A percentile compares a stretch with the other conserved stretches of the same genome.
phyloP scores from a whole-genome alignment of 805 yeast genomes.

The Diddensiella transvaalensis region DNA sequence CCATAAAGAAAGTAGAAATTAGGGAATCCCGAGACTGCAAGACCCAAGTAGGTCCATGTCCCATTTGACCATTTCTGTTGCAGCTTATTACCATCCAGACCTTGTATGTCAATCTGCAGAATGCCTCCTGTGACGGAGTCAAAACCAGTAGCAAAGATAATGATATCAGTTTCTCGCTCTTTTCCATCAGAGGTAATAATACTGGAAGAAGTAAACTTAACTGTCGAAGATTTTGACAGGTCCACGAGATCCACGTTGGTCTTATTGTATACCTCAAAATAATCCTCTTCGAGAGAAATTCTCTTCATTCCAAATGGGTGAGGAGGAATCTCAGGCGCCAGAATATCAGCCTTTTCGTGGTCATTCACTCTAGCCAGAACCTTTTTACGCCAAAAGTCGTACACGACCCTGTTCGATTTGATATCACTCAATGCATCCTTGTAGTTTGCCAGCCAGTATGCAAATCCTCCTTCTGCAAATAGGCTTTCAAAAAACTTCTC shows the following conservation, averaged over 20 bases:
- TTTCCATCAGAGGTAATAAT: not conserved
- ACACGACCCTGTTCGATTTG: conserved; percentile 23
- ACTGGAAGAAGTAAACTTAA: conserved; percentile 17
- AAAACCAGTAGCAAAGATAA: conserved; percentile 4
- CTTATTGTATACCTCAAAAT: conserved; percentile 28
- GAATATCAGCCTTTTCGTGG: conserved; percentile 20
- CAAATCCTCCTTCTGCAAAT: conserved; percentile 30
- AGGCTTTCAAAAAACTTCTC: conserved; percentile 24
- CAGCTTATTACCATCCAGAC: conserved; percentile 7
- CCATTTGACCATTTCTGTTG: conserved; percentile 27
- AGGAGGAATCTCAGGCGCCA: conserved; percentile 28
- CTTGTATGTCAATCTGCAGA: not conserved
- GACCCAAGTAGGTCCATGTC: conserved; percentile 28
- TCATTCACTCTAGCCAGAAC: conserved; percentile 24
- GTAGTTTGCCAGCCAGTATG: conserved; percentile 29
- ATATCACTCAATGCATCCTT: conserved; percentile 22
- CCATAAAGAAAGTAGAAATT: conserved; percentile 34
- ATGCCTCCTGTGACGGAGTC: conserved; percentile 2
- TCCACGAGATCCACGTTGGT: conserved; percentile 30
- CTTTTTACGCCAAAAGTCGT: conserved; percentile 26
- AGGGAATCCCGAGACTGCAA: conserved; percentile 28
- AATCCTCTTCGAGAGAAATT: conserved; percentile 25
- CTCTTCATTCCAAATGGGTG: conserved; percentile 30
- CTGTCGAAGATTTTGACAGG: conserved; percentile 21
- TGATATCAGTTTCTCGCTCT: not conserved